Evolutionary conservation across 2,329 filamentous ascomycete species (phyloP), one percentile per base, ranked within the genome.

Genomic region (Kalmusia sp.): DNA sequence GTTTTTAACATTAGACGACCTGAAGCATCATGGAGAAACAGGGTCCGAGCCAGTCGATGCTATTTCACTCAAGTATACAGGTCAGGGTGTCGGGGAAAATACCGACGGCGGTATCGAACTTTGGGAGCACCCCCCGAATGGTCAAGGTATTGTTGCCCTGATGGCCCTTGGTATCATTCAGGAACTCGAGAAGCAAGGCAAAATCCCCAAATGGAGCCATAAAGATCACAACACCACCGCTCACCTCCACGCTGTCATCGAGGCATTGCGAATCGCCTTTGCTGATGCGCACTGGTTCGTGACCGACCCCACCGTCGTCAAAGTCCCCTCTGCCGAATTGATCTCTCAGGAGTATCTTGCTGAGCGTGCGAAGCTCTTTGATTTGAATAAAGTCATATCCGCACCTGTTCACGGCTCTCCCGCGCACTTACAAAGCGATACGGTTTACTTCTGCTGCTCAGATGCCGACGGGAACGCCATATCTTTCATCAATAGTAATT

Each of bases 81-180:
- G 89, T 7, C 89, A 92, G 64, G 79, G 80, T 15, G 79, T 86
- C 19, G 78, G 71, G 2, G 75, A 81, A 47, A 76, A 71, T 0
- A 80, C 82, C 33, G 65, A 72, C 21, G 78, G 81, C 11, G 86
- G 87, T 8, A 83, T 97, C 35, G 87, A 96, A 68, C 79, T 99
- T 0, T 98, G 93, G 93, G 95, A 99, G 70, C 93, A 98, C 70
- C 93, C 93, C 30, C 95, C 95, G 7, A 98, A 98, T 66, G 93
- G 95, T 0, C 95, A 98, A 76, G 95, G 95, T 1, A 93, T 98
- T 59, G 91, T 98, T 2, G 95, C 95, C 0, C 79, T 98, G 27
- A 96, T 98, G 88, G 91, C 95, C 0, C 80, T 99, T 0, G 95
- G 95, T 1, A 96, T 98, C 61, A 80, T 99, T 43, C 88, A 97